phyloP scores from a whole-genome alignment of 495 filamentous ascomycete genomes.

The Penicilliopsis zonata region DNA sequence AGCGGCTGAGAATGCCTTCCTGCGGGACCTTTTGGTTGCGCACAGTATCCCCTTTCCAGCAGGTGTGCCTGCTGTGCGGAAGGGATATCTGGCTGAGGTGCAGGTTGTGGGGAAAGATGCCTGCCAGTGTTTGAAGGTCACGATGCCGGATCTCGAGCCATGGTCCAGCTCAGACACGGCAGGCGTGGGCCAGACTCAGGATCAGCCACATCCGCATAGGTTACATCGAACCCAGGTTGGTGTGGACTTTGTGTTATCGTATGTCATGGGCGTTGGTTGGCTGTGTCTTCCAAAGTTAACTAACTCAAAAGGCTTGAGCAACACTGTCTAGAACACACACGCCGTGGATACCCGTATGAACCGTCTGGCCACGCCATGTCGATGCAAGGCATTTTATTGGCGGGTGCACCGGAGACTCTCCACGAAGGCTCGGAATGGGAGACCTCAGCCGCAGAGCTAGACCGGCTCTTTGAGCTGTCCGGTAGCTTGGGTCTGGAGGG shows the following conservation, averaged over 20 bases:
- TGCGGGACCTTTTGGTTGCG: background rate
- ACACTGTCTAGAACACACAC: conserved; percentile 8
- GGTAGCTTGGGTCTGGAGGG: conserved; percentile 5
- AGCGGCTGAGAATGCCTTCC: background rate
- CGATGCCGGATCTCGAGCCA: background rate
- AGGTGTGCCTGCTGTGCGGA: background rate
- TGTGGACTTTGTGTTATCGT: conserved; percentile 11
- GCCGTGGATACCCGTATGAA: background rate
- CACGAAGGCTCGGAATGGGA: conserved; percentile 4
- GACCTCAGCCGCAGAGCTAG: conserved; percentile 3
- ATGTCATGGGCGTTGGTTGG: no score
- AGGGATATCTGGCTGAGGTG: background rate
- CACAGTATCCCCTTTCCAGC: background rate
- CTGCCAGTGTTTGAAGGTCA: background rate
- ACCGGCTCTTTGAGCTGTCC: conserved; percentile 8
- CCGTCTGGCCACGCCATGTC: conserved; percentile 7
- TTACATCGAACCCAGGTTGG: conserved; percentile 5
- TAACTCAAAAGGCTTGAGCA: conserved; percentile 7
- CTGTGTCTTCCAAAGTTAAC: background rate
- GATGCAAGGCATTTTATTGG: conserved; percentile 6
- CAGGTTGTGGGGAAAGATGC: background rate
- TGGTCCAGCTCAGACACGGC: no score
- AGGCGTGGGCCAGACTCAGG: background rate
- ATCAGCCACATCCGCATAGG: background rate
- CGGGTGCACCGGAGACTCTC: conserved; percentile 3